Conservation (phyloP, 1,139 yeast species). For the Kurtzmaniella quercitrusa region DNA sequence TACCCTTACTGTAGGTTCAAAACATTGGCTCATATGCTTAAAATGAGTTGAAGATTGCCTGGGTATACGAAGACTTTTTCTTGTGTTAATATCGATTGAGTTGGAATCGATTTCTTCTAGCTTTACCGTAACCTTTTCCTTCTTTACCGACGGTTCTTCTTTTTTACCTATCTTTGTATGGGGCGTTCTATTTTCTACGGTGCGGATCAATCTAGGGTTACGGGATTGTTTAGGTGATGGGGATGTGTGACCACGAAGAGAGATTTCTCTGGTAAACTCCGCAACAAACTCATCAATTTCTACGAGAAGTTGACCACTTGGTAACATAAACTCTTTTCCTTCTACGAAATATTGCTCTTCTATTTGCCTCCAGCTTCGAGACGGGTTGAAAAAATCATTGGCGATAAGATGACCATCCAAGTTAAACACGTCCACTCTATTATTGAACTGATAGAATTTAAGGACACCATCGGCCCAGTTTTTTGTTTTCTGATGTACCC, state of each 20-base stretch:
- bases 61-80: constrained; percentile 6
- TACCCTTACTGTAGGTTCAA: constrained; percentile 1
- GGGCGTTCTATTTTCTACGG: background rate
- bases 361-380: constrained; percentile 9
- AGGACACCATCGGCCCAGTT: constrained; percentile 54
- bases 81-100: background rate
- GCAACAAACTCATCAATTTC: constrained; percentile 14
- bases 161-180: background rate
- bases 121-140: background rate
- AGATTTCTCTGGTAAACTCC: constrained; percentile 14
- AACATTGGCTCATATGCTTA: constrained; percentile 6
- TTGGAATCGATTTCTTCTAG: background rate
- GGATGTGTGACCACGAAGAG: constrained; percentile 3
- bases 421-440: constrained; percentile 40
- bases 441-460: constrained; percentile 44
- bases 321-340: constrained; percentile 14
- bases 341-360: constrained; percentile 9
- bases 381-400: constrained; percentile 24
- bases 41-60: constrained; percentile 10
- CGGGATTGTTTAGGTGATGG: background rate
- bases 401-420: constrained; percentile 33
- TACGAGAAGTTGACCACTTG: constrained; percentile 13
- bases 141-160: background rate
- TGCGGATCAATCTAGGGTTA: background rate
- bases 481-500: constrained; percentile 48